A percentile compares a stretch with the other conserved stretches of the same genome.
Conservation (phyloP, 1,284 basidiomycete species). For the Bondarzewia mesenterica region DNA sequence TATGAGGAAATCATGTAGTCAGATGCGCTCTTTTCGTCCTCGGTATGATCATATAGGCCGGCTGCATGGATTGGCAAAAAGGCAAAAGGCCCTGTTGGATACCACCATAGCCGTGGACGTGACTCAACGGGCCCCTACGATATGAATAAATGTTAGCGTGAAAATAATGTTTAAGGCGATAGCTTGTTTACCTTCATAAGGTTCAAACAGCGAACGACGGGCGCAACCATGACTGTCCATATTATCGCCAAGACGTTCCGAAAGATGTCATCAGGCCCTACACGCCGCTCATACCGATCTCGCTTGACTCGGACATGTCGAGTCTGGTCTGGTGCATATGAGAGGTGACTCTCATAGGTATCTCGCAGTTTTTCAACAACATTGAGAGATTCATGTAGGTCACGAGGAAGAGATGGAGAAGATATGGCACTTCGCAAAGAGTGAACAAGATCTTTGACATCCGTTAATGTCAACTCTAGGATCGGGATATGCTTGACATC, state of each 20-base stretch:
- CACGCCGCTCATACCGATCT: not conserved
- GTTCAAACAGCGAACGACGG: not conserved
- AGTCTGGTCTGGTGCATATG: not conserved
- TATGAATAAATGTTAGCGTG: not conserved
- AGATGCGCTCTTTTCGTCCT: not conserved
- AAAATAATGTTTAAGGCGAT: not conserved
- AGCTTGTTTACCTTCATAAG: not conserved
- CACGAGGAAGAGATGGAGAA: not conserved
- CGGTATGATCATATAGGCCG: slow-evolving; percentile 8
- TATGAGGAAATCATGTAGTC: slow-evolving; percentile 19
- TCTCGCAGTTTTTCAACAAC: too few relatives aligned
- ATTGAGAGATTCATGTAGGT: too few relatives aligned
- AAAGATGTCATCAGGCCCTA: not conserved
- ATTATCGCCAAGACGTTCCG: not conserved
- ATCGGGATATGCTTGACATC: not conserved
- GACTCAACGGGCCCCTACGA: not conserved
- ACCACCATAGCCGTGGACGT: slow-evolving; percentile 16
- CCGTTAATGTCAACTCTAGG: not conserved
- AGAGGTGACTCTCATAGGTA: too few relatives aligned
- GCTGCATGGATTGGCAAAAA: slow-evolving; percentile 20
- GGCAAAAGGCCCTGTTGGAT: slow-evolving; percentile 16
- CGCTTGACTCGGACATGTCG: not conserved
- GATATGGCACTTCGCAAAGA: not conserved
- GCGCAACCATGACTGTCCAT: not conserved
- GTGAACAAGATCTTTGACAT: not conserved